Percentiles rank a stretch among this genome's conserved stretches.
Conservation (phyloP, 2,329 filamentous ascomycete species). For the Cadophora sp. region DNA sequence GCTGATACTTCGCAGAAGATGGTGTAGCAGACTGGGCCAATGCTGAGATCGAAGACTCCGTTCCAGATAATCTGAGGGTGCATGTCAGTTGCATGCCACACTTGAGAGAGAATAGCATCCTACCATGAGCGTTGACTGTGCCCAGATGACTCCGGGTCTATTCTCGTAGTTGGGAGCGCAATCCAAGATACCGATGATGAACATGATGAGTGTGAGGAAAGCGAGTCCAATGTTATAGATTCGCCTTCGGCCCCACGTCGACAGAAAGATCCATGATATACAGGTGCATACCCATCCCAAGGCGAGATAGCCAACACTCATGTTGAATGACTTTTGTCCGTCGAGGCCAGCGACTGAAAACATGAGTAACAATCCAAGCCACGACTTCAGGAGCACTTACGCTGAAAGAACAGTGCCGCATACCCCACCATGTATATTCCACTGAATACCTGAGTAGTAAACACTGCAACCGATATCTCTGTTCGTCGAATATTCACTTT, state of each 20-base stretch:
- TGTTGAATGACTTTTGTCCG: conserved; percentile 60
- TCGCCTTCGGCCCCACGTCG: conserved; percentile 65
- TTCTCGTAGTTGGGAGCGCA: conserved; percentile 42
- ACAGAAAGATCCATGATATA: conserved; percentile 69
- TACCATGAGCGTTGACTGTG: conserved; percentile 33
- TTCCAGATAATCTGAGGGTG: conserved; percentile 32
- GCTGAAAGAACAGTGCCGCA: conserved; percentile 63
- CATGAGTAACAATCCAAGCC: conserved; percentile 43
- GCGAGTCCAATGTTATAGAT: conserved; percentile 67
- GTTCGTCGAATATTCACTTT: conserved; percentile 57
- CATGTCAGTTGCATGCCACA: conserved; percentile 33
- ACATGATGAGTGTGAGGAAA: conserved; percentile 58
- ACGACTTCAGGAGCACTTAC: conserved; percentile 28
- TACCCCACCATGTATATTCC: conserved; percentile 70
- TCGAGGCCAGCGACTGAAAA: conserved; percentile 61
- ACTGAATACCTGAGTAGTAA: conserved; percentile 65
- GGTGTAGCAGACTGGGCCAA: conserved; percentile 50
- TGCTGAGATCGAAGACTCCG: conserved; percentile 33
- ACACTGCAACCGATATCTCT: conserved; percentile 61
- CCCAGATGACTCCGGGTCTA: conserved; percentile 32
- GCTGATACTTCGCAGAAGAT: conserved; percentile 53
- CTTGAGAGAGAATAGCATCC: background rate
- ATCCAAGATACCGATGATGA: conserved; percentile 50
- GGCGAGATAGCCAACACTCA: conserved; percentile 67
- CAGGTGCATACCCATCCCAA: conserved; percentile 67